These are phyloP conservation scores for Cadophora luteo-olivacea DNA, from an alignment of 2,329 filamentous ascomycete species.

Conservation along the genomic window DNA sequence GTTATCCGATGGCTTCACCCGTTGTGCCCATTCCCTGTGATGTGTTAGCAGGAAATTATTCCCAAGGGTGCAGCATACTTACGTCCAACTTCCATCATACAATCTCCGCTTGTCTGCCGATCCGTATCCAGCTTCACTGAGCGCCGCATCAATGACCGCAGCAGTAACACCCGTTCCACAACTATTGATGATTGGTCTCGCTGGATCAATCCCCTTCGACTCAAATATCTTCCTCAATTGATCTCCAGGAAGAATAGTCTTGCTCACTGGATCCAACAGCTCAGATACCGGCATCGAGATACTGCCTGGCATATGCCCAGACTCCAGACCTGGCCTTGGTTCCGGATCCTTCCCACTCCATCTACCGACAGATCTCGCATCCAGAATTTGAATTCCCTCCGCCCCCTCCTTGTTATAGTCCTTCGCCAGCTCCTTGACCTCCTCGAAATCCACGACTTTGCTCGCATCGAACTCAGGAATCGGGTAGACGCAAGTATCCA, in stretches of 20 bases:
- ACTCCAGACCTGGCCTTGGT: constrained; percentile 83
- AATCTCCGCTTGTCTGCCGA: constrained; percentile 71
- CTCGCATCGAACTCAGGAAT: constrained; percentile 63
- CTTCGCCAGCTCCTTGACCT: constrained; percentile 77
- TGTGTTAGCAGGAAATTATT: constrained; percentile 24
- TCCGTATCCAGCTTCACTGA: constrained; percentile 80
- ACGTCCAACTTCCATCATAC: constrained; percentile 99
- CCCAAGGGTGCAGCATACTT: constrained; percentile 52
- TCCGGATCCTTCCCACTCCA: constrained; percentile 87
- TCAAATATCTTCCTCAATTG: constrained; percentile 79
- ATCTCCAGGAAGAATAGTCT: constrained; percentile 75
- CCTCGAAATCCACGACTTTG: constrained; percentile 81
- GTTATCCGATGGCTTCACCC: constrained; percentile 65
- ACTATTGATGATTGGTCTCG: constrained; percentile 82
- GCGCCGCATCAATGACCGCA: constrained; percentile 85
- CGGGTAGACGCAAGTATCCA: constrained; percentile 69
- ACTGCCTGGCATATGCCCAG: constrained; percentile 90
- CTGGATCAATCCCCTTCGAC: constrained; percentile 78
- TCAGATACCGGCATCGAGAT: constrained; percentile 81
- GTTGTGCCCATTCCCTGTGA: constrained; percentile 70
- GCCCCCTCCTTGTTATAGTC: constrained; percentile 83
- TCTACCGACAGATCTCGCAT: constrained; percentile 80
- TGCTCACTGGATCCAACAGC: constrained; percentile 82
- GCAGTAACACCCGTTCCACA: constrained; percentile 97
- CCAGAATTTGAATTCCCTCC: constrained; percentile 85